Percentiles rank a stretch among this genome's conserved stretches.
These are phyloP conservation scores for Pinus tabuliformis DNA, from an alignment of 75 land plant genomes.

Conservation along the genomic window DNA sequence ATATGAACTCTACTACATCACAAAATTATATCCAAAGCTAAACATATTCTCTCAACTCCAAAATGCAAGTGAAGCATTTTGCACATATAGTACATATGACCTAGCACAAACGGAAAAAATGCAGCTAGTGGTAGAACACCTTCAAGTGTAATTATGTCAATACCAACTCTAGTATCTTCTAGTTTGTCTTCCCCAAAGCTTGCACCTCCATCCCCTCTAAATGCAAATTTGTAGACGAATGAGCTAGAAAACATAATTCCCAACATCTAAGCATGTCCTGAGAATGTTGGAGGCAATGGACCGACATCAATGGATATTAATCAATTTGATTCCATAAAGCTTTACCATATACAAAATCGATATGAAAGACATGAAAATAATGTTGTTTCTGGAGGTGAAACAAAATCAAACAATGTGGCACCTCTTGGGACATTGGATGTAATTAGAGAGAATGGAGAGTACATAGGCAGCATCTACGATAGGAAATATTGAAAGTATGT, in stretches of 20 bases:
- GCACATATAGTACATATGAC: slow-evolving; percentile 94
- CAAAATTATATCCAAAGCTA: slow-evolving; percentile 95
- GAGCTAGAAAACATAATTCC: slow-evolving; percentile 30
- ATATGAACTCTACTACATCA: slow-evolving; percentile 94
- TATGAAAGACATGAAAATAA: slow-evolving; percentile 23
- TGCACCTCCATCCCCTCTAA: slow-evolving; percentile 59
- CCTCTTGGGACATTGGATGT: slow-evolving; percentile 82
- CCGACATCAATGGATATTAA: slow-evolving; percentile 19
- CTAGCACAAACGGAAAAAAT: slow-evolving; percentile 96
- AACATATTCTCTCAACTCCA: slow-evolving; percentile 96
- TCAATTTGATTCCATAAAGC: slow-evolving; percentile 18
- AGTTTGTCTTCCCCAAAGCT: slow-evolving; percentile 58
- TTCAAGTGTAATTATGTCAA: slow-evolving; percentile 76
- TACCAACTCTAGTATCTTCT: slow-evolving; percentile 83
- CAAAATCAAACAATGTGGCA: slow-evolving; percentile 22
- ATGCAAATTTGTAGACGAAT: slow-evolving; percentile 48
- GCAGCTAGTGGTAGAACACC: slow-evolving; percentile 94
- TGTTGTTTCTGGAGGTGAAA: slow-evolving; percentile 4
- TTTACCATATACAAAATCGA: slow-evolving; percentile 7
- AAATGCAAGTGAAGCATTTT: slow-evolving; percentile 99
- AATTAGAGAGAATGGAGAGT: slow-evolving; percentile 90
- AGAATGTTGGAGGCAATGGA: slow-evolving; percentile 24
- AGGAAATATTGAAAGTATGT: slow-evolving; percentile 36
- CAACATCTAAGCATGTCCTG: slow-evolving; percentile 29
- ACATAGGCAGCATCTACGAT: slow-evolving; percentile 81